These are phyloP conservation scores for Albifimbria verrucaria DNA, from an alignment of 2,329 filamentous ascomycete species.

Conservation along the genomic window DNA sequence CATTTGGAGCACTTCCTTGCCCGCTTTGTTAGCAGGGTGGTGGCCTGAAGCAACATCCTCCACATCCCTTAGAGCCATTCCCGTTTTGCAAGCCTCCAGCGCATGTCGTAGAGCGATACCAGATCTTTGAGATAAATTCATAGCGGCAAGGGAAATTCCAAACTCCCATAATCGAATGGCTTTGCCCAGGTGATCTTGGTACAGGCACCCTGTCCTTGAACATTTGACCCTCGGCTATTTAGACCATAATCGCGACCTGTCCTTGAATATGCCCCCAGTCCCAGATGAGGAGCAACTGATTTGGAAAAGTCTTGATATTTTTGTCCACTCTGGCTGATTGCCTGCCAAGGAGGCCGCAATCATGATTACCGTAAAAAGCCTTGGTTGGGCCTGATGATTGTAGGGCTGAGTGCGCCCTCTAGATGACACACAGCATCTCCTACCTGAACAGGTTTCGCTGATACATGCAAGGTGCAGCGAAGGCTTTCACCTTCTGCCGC, in stretches of 20 bases:
- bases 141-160: not conserved
- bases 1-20: not conserved
- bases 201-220: not conserved
- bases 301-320: not conserved
- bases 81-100: not conserved
- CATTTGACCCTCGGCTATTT: not conserved
- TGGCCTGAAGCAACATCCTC: not conserved
- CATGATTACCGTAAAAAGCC: not conserved
- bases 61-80: not conserved
- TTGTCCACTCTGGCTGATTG: not conserved
- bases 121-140: not conserved
- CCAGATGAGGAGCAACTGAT: slow-evolving; percentile 1
- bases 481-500: not conserved
- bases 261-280: not conserved
- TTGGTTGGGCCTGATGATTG: slow-evolving; percentile 1
- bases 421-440: slow-evolving; percentile 3
- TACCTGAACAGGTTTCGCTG: not conserved
- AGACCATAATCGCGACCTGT: not conserved
- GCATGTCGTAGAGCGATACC: not conserved
- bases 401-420: slow-evolving; percentile 2
- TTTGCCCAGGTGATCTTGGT: not conserved
- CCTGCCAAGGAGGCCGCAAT: not conserved
- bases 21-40: not conserved
- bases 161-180: not conserved
- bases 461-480: slow-evolving; percentile 1